Evolutionary conservation across 306 rosid genomes (phyloP).

Genomic region (Alnus glutinosa): DNA sequence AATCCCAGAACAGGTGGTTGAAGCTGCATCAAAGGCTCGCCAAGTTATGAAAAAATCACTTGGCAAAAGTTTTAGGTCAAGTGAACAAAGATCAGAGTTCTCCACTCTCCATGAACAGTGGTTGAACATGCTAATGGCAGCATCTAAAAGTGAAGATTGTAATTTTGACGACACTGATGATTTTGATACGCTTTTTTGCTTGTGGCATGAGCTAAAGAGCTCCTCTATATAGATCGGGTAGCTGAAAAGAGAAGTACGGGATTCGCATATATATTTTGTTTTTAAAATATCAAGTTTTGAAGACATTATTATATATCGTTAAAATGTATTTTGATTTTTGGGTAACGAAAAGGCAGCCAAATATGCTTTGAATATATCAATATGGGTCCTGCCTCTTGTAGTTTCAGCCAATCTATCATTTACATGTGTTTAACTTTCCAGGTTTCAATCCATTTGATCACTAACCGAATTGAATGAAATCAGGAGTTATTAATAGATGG

Average conservation of each 20-base stretch:
- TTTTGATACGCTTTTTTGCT: constrained; percentile 67
- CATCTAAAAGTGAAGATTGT: constrained; percentile 40
- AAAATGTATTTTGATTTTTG: not conserved
- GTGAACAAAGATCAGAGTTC: constrained; percentile 82
- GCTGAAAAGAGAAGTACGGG: constrained; percentile 18
- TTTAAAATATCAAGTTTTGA: not conserved
- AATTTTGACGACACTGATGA: constrained; percentile 52
- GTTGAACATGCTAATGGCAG: constrained; percentile 63
- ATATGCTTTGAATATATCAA: not conserved
- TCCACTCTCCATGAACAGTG: constrained; percentile 91
- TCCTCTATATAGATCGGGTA: constrained; percentile 44
- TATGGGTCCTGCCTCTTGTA: not conserved
- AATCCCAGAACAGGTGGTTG: constrained; percentile 65
- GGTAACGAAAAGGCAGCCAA: not conserved
- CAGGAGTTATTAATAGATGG: not conserved
- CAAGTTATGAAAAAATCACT: constrained; percentile 61
- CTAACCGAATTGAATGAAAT: not conserved
- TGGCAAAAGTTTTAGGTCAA: constrained; percentile 57
- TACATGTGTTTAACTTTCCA: not conserved
- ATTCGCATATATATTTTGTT: not conserved
- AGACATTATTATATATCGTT: not conserved
- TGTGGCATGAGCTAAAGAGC: constrained; percentile 67
- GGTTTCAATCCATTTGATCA: not conserved
- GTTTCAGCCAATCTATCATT: not conserved
- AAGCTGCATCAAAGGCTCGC: constrained; percentile 76